Evolutionary conservation across 2,329 filamentous ascomycete genomes (phyloP).

Genomic region (Byssothecium circinans): DNA sequence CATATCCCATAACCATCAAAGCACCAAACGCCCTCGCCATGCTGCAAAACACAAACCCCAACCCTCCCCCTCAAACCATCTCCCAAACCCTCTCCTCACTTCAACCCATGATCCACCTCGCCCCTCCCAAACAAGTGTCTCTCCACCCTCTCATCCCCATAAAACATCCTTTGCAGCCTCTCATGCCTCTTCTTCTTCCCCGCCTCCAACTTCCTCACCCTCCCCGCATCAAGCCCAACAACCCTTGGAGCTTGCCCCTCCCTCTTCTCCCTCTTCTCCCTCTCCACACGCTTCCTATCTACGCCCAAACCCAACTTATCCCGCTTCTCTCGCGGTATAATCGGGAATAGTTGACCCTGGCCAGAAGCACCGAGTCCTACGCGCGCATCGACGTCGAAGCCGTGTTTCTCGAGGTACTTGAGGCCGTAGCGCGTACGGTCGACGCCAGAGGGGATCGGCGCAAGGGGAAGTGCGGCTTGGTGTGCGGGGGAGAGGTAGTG

Average conservation of each 20-base stretch:
- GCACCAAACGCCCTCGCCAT: no score
- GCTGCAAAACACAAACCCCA: no score
- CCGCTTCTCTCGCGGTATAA: conserved; percentile 72
- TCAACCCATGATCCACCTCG: conserved; percentile 10
- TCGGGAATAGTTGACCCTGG: conserved; percentile 71
- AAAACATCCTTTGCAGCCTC: conserved; percentile 70
- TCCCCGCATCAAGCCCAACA: conserved; percentile 65
- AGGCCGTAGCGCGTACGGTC: conserved; percentile 72
- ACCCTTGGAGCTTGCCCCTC: conserved; percentile 35
- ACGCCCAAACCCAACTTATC: conserved; percentile 75
- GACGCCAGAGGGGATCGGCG: conserved; percentile 71
- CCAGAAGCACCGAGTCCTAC: conserved; percentile 70
- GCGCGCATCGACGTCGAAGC: conserved; percentile 75
- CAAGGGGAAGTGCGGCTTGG: conserved; percentile 69
- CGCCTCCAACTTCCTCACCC: conserved; percentile 63
- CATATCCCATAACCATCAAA: no score
- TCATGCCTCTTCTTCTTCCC: conserved; percentile 66
- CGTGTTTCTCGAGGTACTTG: conserved; percentile 64
- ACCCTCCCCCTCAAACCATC: no score
- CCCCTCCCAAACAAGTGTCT: conserved; percentile 63
- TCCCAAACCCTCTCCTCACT: background rate
- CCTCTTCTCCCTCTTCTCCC: conserved; percentile 42
- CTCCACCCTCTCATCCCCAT: conserved; percentile 73
- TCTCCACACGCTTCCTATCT: conserved; percentile 43
- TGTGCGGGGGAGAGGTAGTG: conserved; percentile 64